Evolutionary conservation across 2,329 filamentous ascomycete genomes (phyloP), one percentile per base, ranked within the genome.

Genomic region (Colletotrichum magnum): DNA sequence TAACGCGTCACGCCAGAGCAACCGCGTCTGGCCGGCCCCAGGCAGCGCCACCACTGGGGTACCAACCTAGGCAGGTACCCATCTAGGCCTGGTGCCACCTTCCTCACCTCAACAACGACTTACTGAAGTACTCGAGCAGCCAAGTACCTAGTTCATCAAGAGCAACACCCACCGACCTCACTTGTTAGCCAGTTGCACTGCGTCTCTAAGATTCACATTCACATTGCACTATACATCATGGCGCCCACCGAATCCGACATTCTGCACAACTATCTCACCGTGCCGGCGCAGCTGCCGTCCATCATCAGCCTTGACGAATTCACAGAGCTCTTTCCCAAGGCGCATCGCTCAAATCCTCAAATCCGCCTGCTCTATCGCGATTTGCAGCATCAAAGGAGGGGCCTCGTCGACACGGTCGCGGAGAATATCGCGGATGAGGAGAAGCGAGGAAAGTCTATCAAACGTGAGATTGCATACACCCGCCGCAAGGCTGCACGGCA

Each of bases 221-320:
- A 18, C 5, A 18, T 18, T 24, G 6, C 18, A 6, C n/a, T 21
- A 18, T 21, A 57, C 62, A 83, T 71, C 69, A 94, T 94, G 92
- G 84, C 93, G 4, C 90, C 92, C 9, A 91, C 90, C 52, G 94
- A 97, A 82, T 85, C 88, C 64, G 87, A 89, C 32, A 93, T 97
- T 72, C 87, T 97, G 59, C 86, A 86, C 75, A 91, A 92, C 79
- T 97, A 95, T 78, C 89, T 97, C 68, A 87, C 97, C 43, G 86
- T 91, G 36, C 93, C 94, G 13, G 91, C 94, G 7, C 87, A 92
- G 32, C 85, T 97, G 45, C 91, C 92, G 50, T 88, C 91, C 72
- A 88, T 94, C 76, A 84, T 94, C 73, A 91, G 93, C 7, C 86
- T 94, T 54, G 86, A 90, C 66, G 88, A 94, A 72, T 97, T 97